Base-by-base conservation (phyloP, 768 basidiomycete species). In the Ramaria rubella region DNA sequence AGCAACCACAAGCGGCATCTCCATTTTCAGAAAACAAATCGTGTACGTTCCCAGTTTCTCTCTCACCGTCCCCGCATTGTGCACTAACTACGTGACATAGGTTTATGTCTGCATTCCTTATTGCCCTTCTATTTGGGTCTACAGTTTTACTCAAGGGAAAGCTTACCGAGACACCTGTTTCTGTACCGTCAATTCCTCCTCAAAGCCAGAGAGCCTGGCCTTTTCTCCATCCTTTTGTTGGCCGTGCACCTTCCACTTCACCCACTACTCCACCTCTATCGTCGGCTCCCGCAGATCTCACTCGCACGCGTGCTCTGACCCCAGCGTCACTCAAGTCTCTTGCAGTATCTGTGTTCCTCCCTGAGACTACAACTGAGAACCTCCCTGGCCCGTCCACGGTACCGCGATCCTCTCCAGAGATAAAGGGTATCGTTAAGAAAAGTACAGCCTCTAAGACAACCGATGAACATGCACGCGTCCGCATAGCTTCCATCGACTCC, bases 91-190 rank as follows among this genome's bases (percentile, higher is more conserved):
- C 1, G 31, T 51, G 11, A 2, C 34, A 31, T 30, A 51, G 49
- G 21, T 31, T 51, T 51, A 51, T 51, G 12, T 51, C 49, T 33
- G 49, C 49, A n/a, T 51, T 51, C 33, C 19, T 51, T 6, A n/a
- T 51, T 36, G 49, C 49, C 15, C 33, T 51, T 21, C 49, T 51
- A 2, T 51, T 51, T 23, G 49, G 49, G 19, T 51, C 33, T 17
- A 51, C 49, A n/a, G 49, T 51, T 5, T 34, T 51, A 15, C 29
- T 36, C 17, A 29, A 31, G 31, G 49, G 21, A 33, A 21, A 29
- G 12, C 29, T 48, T 48, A 17, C 46, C n/a, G 27, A 11, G 8
- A 26, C 49, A 24, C 33, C 29, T 15, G 8, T 5, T 2, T 5
- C 49, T 17, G 3, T 31, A 17, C 29, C 4, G 29, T 17, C 17